These are phyloP conservation scores for Diplotaxis tenuifolia DNA, from an alignment of 345 rosid species.

Conservation along the genomic window DNA sequence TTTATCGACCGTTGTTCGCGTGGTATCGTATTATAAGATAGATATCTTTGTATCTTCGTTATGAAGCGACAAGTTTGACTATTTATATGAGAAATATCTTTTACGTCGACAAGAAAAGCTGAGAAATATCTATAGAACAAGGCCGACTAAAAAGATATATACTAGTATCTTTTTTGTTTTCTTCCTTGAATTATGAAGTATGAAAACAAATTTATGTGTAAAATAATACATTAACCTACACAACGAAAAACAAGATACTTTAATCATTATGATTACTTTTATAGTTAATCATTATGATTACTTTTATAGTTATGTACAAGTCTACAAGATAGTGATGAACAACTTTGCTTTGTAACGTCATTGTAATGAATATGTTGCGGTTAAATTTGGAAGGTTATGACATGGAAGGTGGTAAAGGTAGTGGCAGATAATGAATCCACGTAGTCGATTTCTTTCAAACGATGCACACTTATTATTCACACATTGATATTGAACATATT, in stretches of 20 bases:
- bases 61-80: background rate
- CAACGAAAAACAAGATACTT: slow-evolving; percentile 6
- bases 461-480: slow-evolving; percentile 15
- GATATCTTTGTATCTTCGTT: background rate
- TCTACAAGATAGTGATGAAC: background rate
- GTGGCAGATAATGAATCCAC: slow-evolving; percentile 27
- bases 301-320: background rate
- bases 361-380: slow-evolving; percentile 13
- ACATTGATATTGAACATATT: background rate
- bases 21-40: background rate
- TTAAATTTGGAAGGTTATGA: slow-evolving; percentile 25
- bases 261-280: background rate
- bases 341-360: slow-evolving; percentile 10
- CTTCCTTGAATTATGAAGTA: background rate
- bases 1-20: slow-evolving; percentile 6
- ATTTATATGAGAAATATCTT: slow-evolving; percentile 31
- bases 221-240: background rate
- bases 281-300: background rate
- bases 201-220: background rate
- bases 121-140: slow-evolving; percentile 18
- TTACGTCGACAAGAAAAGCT: slow-evolving; percentile 4
- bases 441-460: slow-evolving; percentile 6
- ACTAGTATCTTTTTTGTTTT: background rate
- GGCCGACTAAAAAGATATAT: slow-evolving; percentile 13
- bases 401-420: background rate